Base-by-base conservation (phyloP, 768 basidiomycete species). In the Tulasnella sp. region DNA sequence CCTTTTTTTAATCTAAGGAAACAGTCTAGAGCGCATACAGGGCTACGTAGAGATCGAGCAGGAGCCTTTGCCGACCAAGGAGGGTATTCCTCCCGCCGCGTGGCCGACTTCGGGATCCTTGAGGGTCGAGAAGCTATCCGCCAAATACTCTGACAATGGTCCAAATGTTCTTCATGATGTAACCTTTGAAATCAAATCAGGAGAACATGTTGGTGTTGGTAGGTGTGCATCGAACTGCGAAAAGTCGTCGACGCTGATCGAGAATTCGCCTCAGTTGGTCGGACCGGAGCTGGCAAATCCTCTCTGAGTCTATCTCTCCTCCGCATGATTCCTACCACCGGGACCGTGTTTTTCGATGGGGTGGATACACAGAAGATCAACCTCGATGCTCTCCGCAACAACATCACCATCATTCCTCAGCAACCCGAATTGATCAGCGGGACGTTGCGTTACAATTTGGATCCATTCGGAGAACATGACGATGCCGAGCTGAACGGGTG, bases 91-190 rank as follows among this genome's bases (percentile, higher is more conserved):
- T 4, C 89, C 90, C 5, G 90, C 90, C 0, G 88, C 89, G 77
- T 91, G 90, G 90, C 90, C 90, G 5, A 85, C 90, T 0, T 88
- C 87, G 39, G 90, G 90, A 0, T 83, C 85, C 16, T 83, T 91
- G n/a, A 81, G 83, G 4, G 87, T 89, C 1, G 87, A 90, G 79
- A 85, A 87, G 42, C 83, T 91, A 5, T 87, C 85, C 16, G 90
- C 90, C 0, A 83, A 85, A 57, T 89, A 89, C 79, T 86, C 86
- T 32, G 51, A 75, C 2, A 88, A 89, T 78, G 89, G 89, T 1
- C 90, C 90, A 0, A 82, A 85, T n/a, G 90, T 92, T 0, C 85
- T 93, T 10, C 87, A 90, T 7, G 88, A 90, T 9, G 87, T 92
- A 81, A 86, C 87, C 20, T 83, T 92, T 20, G 88, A 86, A 74